A percentile compares a stretch with the other conserved stretches of the same genome.
Evolutionary conservation across 208 protist species (phyloP).

Genomic region (Herpetomonas tarakana): DNA sequence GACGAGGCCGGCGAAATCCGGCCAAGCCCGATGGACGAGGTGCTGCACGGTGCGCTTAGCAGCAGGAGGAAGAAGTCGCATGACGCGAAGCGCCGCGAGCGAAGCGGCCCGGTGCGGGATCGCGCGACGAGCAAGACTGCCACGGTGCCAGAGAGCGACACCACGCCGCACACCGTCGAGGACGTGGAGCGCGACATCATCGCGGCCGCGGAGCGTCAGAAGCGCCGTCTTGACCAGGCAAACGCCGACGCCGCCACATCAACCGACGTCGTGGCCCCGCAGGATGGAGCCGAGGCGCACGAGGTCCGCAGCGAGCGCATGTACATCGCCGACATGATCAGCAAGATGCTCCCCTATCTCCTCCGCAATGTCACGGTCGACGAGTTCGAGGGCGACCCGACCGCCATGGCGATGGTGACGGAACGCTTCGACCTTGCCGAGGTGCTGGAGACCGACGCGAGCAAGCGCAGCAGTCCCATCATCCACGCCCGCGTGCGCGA

Average conservation of each 20-base stretch:
- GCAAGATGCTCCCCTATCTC: not conserved
- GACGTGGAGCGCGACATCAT: not conserved
- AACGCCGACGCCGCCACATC: not conserved
- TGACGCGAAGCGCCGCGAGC: slow-evolving; percentile 1
- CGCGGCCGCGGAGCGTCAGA: not conserved
- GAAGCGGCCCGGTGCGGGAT: not conserved
- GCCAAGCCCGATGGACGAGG: slow-evolving; percentile 2
- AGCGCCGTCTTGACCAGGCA: not conserved
- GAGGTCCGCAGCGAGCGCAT: slow-evolving; percentile 20
- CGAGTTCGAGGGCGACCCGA: slow-evolving; percentile 31
- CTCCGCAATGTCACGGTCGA: slow-evolving; percentile 23
- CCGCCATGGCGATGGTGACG: slow-evolving; percentile 33
- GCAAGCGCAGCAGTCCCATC: not conserved
- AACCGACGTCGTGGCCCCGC: slow-evolving; percentile 4
- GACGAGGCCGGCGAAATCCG: slow-evolving; percentile 21
- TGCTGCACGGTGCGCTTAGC: not conserved
- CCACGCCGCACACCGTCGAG: not conserved
- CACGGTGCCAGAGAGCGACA: not conserved
- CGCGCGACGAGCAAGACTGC: not conserved
- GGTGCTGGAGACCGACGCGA: slow-evolving; percentile 1
- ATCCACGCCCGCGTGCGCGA: slow-evolving; percentile 9
- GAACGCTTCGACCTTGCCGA: slow-evolving; percentile 29
- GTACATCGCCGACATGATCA: slow-evolving; percentile 17
- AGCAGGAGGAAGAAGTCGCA: not conserved
- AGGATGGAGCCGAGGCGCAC: slow-evolving; percentile 13